phyloP scores from a whole-genome alignment of 106 monocot species.

The Dioscorea dumetorum region DNA sequence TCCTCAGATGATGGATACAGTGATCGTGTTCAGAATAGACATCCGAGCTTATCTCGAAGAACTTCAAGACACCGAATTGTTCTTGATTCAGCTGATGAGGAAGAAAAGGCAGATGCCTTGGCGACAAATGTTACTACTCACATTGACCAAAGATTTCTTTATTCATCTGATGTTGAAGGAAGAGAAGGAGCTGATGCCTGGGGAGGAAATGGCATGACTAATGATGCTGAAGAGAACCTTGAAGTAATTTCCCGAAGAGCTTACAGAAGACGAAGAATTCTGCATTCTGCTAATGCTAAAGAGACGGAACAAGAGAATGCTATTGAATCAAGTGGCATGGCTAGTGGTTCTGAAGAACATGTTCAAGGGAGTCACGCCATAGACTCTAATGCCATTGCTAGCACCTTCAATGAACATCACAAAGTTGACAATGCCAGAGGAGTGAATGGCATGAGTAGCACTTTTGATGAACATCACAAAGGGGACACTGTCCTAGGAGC shows the following conservation, averaged over 20 bases:
- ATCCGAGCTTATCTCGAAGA: slow-evolving; percentile 20
- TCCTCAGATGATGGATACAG: slow-evolving; percentile 20
- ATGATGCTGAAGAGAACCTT: not conserved
- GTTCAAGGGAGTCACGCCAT: not conserved
- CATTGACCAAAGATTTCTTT: no score
- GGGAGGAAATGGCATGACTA: not conserved
- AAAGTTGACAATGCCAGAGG: not conserved
- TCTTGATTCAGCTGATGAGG: slow-evolving; percentile 1
- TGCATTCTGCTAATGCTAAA: slow-evolving; percentile 1
- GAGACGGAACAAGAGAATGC: not conserved
- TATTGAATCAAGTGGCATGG: no score
- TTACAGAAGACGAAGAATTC: no score
- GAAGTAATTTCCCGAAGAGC: no score
- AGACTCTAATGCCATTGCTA: not conserved
- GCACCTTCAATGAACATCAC: not conserved
- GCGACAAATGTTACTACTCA: not conserved
- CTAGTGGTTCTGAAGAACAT: no score
- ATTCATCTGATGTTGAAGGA: no score
- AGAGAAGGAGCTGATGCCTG: no score
- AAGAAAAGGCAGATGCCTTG: not conserved
- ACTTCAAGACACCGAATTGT: slow-evolving; percentile 13
- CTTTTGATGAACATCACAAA: not conserved
- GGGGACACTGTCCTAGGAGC: not conserved
- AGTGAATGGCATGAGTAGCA: not conserved
- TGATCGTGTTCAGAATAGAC: not conserved